These are phyloP conservation scores for Capronia epimyces DNA, from an alignment of 2,329 filamentous ascomycete species.

Conservation along the genomic window DNA sequence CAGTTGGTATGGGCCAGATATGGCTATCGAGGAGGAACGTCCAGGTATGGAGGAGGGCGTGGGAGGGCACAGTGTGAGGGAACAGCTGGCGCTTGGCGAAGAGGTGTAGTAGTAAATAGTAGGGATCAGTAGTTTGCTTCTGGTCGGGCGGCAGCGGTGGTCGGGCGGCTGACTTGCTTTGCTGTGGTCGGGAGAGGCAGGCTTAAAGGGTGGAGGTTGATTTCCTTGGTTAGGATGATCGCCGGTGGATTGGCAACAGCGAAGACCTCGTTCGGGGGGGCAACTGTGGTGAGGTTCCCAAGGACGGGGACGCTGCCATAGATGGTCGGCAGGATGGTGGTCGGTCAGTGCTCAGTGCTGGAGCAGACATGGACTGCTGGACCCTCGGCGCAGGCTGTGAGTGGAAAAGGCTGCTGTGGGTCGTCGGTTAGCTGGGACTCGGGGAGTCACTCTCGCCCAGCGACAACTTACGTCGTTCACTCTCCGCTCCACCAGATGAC, in stretches of 20 bases:
- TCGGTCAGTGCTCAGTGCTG: background rate
- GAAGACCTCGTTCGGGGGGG: background rate
- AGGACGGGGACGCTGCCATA: background rate
- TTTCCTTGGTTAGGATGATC: slow-evolving; percentile 14
- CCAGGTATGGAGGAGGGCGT: background rate
- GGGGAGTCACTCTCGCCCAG: background rate
- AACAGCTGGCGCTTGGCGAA: background rate
- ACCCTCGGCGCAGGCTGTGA: background rate
- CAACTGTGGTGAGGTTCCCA: background rate
- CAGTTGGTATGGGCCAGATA: slow-evolving; percentile 9
- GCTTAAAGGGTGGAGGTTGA: slow-evolving; percentile 1
- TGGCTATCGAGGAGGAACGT: slow-evolving; percentile 1
- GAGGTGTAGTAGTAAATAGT: background rate
- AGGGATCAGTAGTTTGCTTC: background rate
- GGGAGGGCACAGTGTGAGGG: background rate
- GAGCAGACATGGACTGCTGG: background rate
- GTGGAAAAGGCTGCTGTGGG: background rate
- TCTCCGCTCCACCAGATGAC: slow-evolving; percentile 2
- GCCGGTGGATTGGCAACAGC: slow-evolving; percentile 5
- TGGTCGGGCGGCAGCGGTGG: background rate
- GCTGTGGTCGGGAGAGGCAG: background rate
- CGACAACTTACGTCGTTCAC: slow-evolving; percentile 9
- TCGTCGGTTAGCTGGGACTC: background rate
- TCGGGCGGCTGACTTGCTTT: background rate
- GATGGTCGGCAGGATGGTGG: background rate